These are phyloP conservation scores for Calonectria leucothoes DNA, from an alignment of 2,329 filamentous ascomycete genomes.

Conservation along the genomic window DNA sequence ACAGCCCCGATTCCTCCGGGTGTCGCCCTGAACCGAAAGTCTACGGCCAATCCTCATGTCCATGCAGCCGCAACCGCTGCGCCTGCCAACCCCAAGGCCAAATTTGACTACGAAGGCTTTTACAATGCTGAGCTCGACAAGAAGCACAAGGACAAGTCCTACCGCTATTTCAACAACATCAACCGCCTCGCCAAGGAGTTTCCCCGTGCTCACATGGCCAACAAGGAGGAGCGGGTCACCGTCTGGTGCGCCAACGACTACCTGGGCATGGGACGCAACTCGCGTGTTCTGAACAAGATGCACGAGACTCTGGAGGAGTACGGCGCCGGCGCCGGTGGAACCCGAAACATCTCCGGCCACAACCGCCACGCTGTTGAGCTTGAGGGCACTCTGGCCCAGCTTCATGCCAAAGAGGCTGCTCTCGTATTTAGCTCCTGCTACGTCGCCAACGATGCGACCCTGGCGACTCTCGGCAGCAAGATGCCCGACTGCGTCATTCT, in stretches of 20 bases:
- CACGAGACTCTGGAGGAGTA: constrained; percentile 95
- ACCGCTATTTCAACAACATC: constrained; percentile 99
- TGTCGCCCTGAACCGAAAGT: constrained; percentile 36
- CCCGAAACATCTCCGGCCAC: constrained; percentile 97
- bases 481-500: constrained; percentile 96
- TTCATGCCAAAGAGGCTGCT: constrained; percentile 92
- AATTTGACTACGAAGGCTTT: constrained; percentile 92
- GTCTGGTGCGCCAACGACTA: constrained; percentile 99
- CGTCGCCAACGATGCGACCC: constrained; percentile 96
- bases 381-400: constrained; percentile 83
- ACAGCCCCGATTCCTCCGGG: constrained; percentile 39
- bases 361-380: constrained; percentile 92
- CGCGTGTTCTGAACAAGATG: constrained; percentile 88
- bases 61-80: constrained; percentile 37
- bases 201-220: constrained; percentile 90
- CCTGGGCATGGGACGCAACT: constrained; percentile 95
- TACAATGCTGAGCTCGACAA: constrained; percentile 92
- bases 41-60: constrained; percentile 34
- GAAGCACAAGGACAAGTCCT: constrained; percentile 99
- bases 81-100: constrained; percentile 55
- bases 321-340: constrained; percentile 93
- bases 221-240: constrained; percentile 85
- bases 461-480: constrained; percentile 97
- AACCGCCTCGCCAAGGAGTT: constrained; percentile 97
- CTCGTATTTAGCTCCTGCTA: constrained; percentile 98